Evolutionary conservation across 805 yeast genomes (phyloP).

Genomic region (Saccharomycopsis microspora): DNA sequence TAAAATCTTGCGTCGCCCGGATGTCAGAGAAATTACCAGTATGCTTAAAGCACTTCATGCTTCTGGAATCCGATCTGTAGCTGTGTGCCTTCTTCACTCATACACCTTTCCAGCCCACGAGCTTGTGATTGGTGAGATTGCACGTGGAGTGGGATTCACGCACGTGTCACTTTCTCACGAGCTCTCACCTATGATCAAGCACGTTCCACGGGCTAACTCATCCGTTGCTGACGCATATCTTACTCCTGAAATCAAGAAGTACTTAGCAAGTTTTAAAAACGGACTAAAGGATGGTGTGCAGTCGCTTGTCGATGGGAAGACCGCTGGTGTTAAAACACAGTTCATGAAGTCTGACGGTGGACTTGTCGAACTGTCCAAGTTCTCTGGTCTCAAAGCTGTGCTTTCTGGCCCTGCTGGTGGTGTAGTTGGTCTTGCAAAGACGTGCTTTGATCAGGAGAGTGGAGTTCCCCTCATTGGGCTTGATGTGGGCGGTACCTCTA

Average conservation of each 20-base stretch:
- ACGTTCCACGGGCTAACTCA: constrained; percentile 65
- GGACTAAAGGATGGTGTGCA: constrained; percentile 47
- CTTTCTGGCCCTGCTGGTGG: constrained; percentile 98
- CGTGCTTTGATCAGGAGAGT: constrained; percentile 53
- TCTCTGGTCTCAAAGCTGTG: constrained; percentile 82
- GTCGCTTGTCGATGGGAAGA: constrained; percentile 21
- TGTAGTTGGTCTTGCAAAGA: constrained; percentile 83
- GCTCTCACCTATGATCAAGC: constrained; percentile 70
- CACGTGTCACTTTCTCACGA: constrained; percentile 60
- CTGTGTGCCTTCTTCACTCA: constrained; percentile 62
- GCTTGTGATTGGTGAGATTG: constrained; percentile 42
- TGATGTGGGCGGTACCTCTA: constrained; percentile 89
- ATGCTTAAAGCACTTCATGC: constrained; percentile 34
- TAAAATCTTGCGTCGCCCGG: constrained; percentile 41
- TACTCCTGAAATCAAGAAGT: constrained; percentile 65
- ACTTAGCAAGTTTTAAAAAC: constrained; percentile 45
- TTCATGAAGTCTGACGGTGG: constrained; percentile 99
- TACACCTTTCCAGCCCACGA: constrained; percentile 70
- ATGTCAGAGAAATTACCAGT: constrained; percentile 30
- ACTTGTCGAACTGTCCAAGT: constrained; percentile 67
- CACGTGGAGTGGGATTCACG: constrained; percentile 52
- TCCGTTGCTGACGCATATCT: constrained; percentile 75
- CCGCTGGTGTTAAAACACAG: constrained; percentile 47
- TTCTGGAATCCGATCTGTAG: constrained; percentile 56
- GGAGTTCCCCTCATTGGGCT: constrained; percentile 63